Percentiles rank a stretch among this genome's conserved stretches.
phyloP scores from a whole-genome alignment of 257 asterid species.

The Voacanga thouarsii region DNA sequence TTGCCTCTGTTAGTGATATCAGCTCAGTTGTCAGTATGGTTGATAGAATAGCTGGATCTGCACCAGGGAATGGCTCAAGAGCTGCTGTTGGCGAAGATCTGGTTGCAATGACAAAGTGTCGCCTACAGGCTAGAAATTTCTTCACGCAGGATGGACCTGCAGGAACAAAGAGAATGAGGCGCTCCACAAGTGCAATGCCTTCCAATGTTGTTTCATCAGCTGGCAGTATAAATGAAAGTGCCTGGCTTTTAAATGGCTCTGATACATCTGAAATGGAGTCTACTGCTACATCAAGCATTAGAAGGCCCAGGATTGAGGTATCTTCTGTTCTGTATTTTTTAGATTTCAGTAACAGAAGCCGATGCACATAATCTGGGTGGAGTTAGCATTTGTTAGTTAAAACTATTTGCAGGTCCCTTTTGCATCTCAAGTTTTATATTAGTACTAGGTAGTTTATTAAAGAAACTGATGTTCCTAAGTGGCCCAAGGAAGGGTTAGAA shows the following conservation, averaged over 20 bases:
- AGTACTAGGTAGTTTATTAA: neutral
- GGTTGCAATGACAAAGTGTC: constrained; percentile 96
- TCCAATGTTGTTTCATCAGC: constrained; percentile 77
- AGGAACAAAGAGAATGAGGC: constrained; percentile 84
- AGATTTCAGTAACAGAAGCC: neutral
- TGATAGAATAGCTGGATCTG: constrained; percentile 97
- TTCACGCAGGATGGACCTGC: constrained; percentile 77
- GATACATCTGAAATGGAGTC: constrained; percentile 84
- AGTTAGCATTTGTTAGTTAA: neutral
- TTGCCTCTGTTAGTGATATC: constrained; percentile 77
- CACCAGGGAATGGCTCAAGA: constrained; percentile 98
- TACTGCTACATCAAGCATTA: constrained; percentile 67
- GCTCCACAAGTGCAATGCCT: constrained; percentile 59
- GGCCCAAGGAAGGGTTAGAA: neutral
- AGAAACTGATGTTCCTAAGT: neutral
- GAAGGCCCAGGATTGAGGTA: constrained; percentile 71
- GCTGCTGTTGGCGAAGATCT: constrained; percentile 98
- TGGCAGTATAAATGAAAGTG: constrained; percentile 64
- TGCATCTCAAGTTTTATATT: neutral
- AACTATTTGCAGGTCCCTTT: neutral
- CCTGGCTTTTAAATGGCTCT: constrained; percentile 52
- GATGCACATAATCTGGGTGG: neutral
- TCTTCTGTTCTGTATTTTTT: constrained; percentile 7
- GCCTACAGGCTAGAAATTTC: constrained; percentile 78
- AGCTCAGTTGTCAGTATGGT: constrained; percentile 90